These are phyloP conservation scores for Pulveroboletus sp. DNA, from an alignment of 768 basidiomycete genomes.

Conservation along the genomic window DNA sequence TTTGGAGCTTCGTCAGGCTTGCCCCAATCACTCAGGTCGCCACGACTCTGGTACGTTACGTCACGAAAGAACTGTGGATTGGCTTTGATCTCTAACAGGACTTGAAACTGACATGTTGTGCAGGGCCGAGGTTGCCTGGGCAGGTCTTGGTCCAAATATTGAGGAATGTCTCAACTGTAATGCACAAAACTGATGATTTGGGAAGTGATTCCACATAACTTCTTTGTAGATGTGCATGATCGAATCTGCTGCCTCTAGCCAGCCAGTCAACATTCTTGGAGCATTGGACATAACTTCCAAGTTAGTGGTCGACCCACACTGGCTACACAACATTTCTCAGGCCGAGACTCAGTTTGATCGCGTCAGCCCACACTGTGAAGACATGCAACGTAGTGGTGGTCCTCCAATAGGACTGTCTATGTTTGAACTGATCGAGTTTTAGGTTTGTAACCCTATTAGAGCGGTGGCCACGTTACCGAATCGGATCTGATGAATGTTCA, in stretches of 20 bases:
- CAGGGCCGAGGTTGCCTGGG: slow-evolving; percentile 41
- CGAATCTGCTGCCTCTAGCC: slow-evolving; percentile 26
- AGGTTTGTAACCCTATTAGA: slow-evolving; percentile 24
- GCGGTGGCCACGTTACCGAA: slow-evolving; percentile 49
- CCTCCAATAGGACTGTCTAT: slow-evolving; percentile 23
- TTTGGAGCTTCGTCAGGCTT: slow-evolving; percentile 43
- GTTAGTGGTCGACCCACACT: slow-evolving; percentile 50
- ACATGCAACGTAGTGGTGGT: slow-evolving; percentile 47
- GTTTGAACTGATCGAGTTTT: slow-evolving; percentile 32
- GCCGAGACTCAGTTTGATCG: slow-evolving; percentile 39
- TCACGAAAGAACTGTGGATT: background rate
- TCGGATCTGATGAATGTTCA: slow-evolving; percentile 29
- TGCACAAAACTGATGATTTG: slow-evolving; percentile 41
- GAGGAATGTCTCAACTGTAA: slow-evolving; percentile 39
- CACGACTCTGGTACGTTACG: slow-evolving; percentile 39
- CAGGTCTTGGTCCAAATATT: slow-evolving; percentile 35
- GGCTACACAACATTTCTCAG: slow-evolving; percentile 44
- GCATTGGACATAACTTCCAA: slow-evolving; percentile 40
- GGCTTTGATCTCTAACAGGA: slow-evolving; percentile 31
- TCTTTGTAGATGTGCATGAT: background rate
- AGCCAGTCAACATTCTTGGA: slow-evolving; percentile 47
- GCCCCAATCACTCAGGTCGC: slow-evolving; percentile 46
- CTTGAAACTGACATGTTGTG: slow-evolving; percentile 39
- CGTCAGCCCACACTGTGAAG: slow-evolving; percentile 45
- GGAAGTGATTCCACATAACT: slow-evolving; percentile 34